Evolutionary conservation across 2,329 filamentous ascomycete species (phyloP).

Genomic region (Graphium sp.): DNA sequence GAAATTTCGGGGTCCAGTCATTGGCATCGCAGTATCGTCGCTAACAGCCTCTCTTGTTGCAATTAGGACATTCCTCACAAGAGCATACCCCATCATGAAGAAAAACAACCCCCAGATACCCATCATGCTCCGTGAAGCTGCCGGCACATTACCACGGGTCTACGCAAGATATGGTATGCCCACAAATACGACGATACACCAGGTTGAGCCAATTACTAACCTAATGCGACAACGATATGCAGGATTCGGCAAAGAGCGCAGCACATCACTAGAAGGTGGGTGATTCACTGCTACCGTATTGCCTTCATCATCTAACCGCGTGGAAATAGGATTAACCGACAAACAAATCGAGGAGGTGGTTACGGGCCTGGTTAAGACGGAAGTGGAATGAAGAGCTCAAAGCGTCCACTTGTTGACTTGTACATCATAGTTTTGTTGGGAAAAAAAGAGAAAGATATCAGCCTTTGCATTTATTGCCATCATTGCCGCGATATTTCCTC

Average conservation of each 20-base stretch:
- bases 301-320: constrained; percentile 1
- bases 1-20: no score
- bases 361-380: constrained; percentile 30
- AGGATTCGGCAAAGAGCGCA: constrained; percentile 41
- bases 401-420: no score
- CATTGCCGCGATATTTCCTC: no score
- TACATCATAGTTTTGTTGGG: no score
- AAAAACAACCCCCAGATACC: constrained; percentile 91
- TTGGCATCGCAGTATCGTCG: no score
- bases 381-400: no score
- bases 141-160: constrained; percentile 67
- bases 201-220: not conserved
- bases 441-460: no score
- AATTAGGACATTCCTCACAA: constrained; percentile 67
- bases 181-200: constrained; percentile 5
- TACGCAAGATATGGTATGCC: constrained; percentile 83
- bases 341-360: constrained; percentile 46
- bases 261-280: constrained; percentile 33
- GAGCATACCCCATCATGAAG: constrained; percentile 97
- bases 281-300: not conserved
- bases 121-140: constrained; percentile 87
- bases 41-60: constrained; percentile 7
- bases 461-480: no score
- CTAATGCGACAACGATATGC: constrained; percentile 8
- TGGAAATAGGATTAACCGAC: constrained; percentile 29